Evolutionary conservation across 306 rosid species (phyloP), one percentile per base, ranked within the genome.

Genomic region (Quercus wislizeni): DNA sequence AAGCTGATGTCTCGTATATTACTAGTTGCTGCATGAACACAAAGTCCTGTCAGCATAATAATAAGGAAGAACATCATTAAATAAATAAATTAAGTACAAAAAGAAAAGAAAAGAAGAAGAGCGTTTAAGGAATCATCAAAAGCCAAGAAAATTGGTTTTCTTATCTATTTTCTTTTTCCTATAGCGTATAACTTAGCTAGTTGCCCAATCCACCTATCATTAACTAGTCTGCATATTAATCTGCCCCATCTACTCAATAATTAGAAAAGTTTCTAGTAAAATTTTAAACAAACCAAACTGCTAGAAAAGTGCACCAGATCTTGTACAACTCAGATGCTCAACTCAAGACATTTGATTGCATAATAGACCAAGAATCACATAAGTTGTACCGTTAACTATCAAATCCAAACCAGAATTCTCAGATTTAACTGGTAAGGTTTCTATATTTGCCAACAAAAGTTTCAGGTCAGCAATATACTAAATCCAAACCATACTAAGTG

Each of bases 1-100:
- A 87, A 58, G 98, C 91, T 38, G 99, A 95, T 8, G 98, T 93
- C 89, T 95, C 99, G 38, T 95, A 95, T 80, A 95, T 95, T 76
- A 95, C 98, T 80, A 95, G 86, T 95, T 95, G 99, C 99, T 95
- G 96, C 84, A 88, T 51, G 75, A 77, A 62, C 57, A 85, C 12
- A 55, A 51, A 67, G 33, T 59, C 63, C 79, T 49, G 74, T 89
- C 71, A 87, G 71, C 28, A 74, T 62, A 64, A 79, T 61, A 30
- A 43, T 67, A 77, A 38, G 65, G 38, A 38, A 31, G 19, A 70
- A 71, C 5, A 8, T 52, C 33, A 75, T 23, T 18, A 57, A 49
- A 57, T 62, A 25, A 2, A 25, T 20, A 56, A 59, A 52, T 57
- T 20, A 17, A 33, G 38, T 41, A 41, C 46, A 41, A 41, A 41